phyloP scores from a whole-genome alignment of 148 eudicot species.

The Chenopodium album region DNA sequence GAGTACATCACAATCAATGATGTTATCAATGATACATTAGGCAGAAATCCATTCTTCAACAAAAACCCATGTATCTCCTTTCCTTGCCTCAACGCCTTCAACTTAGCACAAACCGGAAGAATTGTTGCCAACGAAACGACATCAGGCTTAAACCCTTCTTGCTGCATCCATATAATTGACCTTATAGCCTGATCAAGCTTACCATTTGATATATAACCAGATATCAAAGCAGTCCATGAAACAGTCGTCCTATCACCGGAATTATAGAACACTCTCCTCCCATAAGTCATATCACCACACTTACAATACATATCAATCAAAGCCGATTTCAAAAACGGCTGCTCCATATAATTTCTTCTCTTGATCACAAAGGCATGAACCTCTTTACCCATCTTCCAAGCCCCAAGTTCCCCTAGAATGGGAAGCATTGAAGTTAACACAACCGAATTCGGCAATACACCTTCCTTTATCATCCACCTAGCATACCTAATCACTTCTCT shows the following conservation, averaged over 20 bases:
- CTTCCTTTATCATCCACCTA: constrained; percentile 65
- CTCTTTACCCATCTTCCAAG: constrained; percentile 57
- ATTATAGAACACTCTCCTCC: constrained; percentile 62
- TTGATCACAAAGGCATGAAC: constrained; percentile 78
- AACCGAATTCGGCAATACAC: constrained; percentile 62
- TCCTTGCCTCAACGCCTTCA: constrained; percentile 66
- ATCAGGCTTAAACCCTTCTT: constrained; percentile 92
- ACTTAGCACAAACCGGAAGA: constrained; percentile 66
- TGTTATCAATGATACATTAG: constrained; percentile 63
- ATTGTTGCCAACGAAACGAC: constrained; percentile 75
- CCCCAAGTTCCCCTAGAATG: constrained; percentile 59
- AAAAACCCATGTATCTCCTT: constrained; percentile 70
- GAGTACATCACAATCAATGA: constrained; percentile 91
- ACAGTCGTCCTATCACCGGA: constrained; percentile 62
- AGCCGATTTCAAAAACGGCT: constrained; percentile 65
- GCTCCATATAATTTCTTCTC: constrained; percentile 54
- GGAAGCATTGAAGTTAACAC: constrained; percentile 70
- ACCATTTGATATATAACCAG: constrained; percentile 73
- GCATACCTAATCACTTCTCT: constrained; percentile 53
- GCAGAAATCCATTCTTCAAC: constrained; percentile 54
- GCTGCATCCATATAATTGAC: constrained; percentile 87
- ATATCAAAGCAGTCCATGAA: constrained; percentile 86
- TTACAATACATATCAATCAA: constrained; percentile 95
- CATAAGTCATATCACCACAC: constrained; percentile 72
- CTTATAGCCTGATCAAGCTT: constrained; percentile 78